phyloP scores from a whole-genome alignment of 805 yeast species.

The Pichia gijzeniarum region DNA sequence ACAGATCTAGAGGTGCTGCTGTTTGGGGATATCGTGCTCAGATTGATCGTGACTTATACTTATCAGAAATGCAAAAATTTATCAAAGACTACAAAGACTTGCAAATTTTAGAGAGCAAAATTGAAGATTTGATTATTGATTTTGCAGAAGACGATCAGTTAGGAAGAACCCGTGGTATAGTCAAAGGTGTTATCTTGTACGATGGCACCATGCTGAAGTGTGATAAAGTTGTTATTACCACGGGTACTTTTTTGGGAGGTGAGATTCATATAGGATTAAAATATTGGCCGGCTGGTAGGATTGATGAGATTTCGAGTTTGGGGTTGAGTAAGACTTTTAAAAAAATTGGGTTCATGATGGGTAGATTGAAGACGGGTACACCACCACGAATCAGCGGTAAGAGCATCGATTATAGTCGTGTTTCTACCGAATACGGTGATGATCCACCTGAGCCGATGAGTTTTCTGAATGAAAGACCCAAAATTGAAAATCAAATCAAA shows the following conservation, averaged over 20 bases:
- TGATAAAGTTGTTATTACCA: conserved; percentile 74
- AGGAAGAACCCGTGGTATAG: conserved; percentile 39
- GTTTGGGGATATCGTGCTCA: conserved; percentile 99
- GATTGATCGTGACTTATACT: conserved; percentile 78
- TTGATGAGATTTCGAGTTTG: conserved; percentile 87
- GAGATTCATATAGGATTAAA: conserved; percentile 88
- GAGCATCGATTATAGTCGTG: conserved; percentile 60
- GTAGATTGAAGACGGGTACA: conserved; percentile 93
- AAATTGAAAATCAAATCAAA: conserved; percentile 50
- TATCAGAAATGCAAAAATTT: conserved; percentile 69
- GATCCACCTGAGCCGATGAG: conserved; percentile 87
- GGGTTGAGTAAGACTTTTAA: conserved; percentile 77
- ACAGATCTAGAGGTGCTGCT: conserved; percentile 86
- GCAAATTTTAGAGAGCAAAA: conserved; percentile 62
- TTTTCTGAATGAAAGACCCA: conserved; percentile 63
- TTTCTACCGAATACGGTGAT: conserved; percentile 75
- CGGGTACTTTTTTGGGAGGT: conserved; percentile 93
- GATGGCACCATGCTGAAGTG: conserved; percentile 59
- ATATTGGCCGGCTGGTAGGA: conserved; percentile 82
- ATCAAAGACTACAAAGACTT: conserved; percentile 52
- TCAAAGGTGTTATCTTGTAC: conserved; percentile 68
- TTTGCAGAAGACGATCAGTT: conserved; percentile 22
- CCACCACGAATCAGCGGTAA: conserved; percentile 80
- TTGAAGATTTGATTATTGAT: conserved; percentile 73
- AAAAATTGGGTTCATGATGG: conserved; percentile 74